Percentiles rank a stretch among this genome's conserved stretches.
Evolutionary conservation across 495 filamentous ascomycete species (phyloP).

Genomic region (Penicillium samsonianum): DNA sequence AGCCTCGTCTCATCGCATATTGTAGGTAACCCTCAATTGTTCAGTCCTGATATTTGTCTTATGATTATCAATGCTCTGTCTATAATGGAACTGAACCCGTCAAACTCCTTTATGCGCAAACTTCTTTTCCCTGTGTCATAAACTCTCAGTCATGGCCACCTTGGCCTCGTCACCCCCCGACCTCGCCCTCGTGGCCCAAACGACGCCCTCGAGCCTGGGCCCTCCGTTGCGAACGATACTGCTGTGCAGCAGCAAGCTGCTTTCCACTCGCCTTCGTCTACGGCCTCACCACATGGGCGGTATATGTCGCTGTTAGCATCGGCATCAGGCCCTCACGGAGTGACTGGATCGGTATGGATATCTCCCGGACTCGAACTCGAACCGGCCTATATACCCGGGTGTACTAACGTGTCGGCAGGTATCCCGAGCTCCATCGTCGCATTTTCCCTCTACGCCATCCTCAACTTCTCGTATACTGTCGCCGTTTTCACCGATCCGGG

Average conservation of each 20-base stretch:
- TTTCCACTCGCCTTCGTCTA: slow-evolving; percentile 91
- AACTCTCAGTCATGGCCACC: slow-evolving; percentile 41
- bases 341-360: slow-evolving; percentile 65
- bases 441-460: slow-evolving; percentile 70
- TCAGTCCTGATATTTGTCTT: neutral
- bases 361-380: neutral
- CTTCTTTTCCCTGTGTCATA: slow-evolving; percentile 13
- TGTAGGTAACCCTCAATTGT: neutral
- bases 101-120: slow-evolving; percentile 22
- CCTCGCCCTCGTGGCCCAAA: slow-evolving; percentile 53
- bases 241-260: slow-evolving; percentile 76
- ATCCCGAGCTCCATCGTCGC: slow-evolving; percentile 57
- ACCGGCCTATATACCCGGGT: neutral
- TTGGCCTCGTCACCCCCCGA: slow-evolving; percentile 44
- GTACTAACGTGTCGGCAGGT: slow-evolving; percentile 26
- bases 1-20: slow-evolving; percentile 4
- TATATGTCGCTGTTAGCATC: slow-evolving; percentile 80
- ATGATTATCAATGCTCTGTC: neutral
- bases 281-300: slow-evolving; percentile 83
- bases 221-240: slow-evolving; percentile 77
- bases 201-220: slow-evolving; percentile 62
- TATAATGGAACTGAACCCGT: slow-evolving; percentile 15
- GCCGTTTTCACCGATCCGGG: slow-evolving; percentile 94
- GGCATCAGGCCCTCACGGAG: slow-evolving; percentile 59
- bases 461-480: slow-evolving; percentile 84